Evolutionary conservation across 2,329 filamentous ascomycete species (phyloP), one percentile per base, ranked within the genome.

Genomic region (Penicillium decumbens): DNA sequence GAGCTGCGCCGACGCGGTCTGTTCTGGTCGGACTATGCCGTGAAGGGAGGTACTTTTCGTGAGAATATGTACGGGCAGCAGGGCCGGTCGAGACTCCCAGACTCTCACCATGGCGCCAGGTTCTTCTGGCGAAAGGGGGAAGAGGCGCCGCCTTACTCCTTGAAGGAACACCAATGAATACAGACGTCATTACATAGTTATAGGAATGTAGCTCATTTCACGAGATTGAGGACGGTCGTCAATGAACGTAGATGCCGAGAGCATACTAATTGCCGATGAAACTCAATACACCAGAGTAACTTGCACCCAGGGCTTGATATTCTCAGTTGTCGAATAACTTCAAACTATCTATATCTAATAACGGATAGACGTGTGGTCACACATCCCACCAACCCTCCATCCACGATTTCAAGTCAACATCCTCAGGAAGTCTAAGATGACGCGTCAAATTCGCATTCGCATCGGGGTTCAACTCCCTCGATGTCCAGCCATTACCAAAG

Each of bases 301-400:
- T 29, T 4, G 9, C 8, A 12, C 28, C 9, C 28, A 29, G 8
- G 9, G 9, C 28, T 29, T 12, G 28, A 29, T 29, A 7, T 28
- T 28, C 27, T 8, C 27, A 9, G 27, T 28, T 3, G 1, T 29
- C 9, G 3, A 35, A 18, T 18, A 10, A 1, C 3, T 35, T 35
- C 28, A 8, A 35, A 3, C 3, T 23, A 23, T 9, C 33, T 9
- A 20, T 38, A 15, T 23, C 33, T 38, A 6, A 23, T 23, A 20
- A 1, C 13, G 8, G 15, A 5, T 25, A 39, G 10, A 13, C 0
- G 12, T 41, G 6, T 6, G 15, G 15, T 59, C 46, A 71, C 42
- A 73, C 59, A 66, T 76, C 75, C 76, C 79, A 87, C 85, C 85
- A 89, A 15, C 76, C 76, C 73, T 89, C 86, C 63, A 88, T 80